phyloP scores from a whole-genome alignment of 495 filamentous ascomycete species.

The Lophiotrema nucula region DNA sequence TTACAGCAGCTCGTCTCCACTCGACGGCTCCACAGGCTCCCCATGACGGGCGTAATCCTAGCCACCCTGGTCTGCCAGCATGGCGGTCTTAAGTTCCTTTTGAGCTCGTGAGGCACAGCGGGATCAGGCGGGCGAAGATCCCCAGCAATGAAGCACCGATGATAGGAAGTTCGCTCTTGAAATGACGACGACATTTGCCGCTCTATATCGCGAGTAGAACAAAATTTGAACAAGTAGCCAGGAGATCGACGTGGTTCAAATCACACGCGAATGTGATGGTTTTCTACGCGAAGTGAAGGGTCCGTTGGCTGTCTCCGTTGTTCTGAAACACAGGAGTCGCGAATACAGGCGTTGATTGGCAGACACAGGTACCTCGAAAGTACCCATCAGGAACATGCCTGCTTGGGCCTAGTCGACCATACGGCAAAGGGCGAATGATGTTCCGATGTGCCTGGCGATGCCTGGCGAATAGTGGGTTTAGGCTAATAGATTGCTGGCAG shows the following conservation, averaged over 20 bases:
- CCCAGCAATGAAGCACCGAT: neutral
- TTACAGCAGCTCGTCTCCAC: no score
- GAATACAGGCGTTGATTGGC: neutral
- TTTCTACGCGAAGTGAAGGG: neutral
- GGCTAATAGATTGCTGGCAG: neutral
- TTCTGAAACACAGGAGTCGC: conserved; percentile 16
- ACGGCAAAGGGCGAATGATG: neutral
- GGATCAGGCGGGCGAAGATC: conserved; percentile 15
- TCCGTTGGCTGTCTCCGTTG: neutral
- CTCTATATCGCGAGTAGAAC: neutral
- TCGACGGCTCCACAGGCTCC: neutral
- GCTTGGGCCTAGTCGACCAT: neutral
- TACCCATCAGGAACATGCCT: conserved; percentile 8
- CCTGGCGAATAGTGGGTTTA: conserved; percentile 1
- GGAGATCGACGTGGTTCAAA: neutral
- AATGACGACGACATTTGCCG: neutral
- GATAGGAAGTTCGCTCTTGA: neutral
- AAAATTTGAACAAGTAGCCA: neutral
- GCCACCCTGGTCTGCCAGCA: neutral
- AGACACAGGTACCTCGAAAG: neutral
- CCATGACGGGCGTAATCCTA: neutral
- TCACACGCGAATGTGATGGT: neutral
- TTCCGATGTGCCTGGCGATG: neutral
- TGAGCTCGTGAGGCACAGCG: conserved; percentile 8
- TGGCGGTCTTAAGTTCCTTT: neutral